phyloP scores from a whole-genome alignment of 257 asterid species.

The Plantago elongata region DNA sequence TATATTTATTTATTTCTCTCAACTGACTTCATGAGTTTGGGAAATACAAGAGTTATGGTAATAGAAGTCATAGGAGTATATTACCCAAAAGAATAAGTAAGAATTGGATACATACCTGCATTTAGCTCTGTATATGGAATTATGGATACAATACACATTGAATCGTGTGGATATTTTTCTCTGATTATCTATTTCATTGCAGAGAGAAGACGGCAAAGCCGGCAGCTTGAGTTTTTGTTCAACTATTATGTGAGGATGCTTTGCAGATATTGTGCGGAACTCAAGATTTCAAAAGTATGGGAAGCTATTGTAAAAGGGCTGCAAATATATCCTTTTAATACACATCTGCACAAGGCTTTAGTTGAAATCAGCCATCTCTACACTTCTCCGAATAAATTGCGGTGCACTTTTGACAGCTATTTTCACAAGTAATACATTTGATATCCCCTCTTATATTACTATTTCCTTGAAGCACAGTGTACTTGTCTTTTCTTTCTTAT shows the following conservation, averaged over 20 bases:
- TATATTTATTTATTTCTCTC: neutral
- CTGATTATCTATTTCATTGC: constrained; percentile 25
- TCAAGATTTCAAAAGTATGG: constrained; percentile 58
- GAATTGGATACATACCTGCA: neutral
- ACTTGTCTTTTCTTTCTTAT: neutral
- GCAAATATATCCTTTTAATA: constrained; percentile 69
- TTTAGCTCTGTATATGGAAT: no score
- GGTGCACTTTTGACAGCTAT: constrained; percentile 68
- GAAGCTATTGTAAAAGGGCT: constrained; percentile 64
- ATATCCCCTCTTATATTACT: constrained; percentile 4
- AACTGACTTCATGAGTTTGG: neutral
- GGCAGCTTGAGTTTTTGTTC: constrained; percentile 70
- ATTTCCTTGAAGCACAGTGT: neutral
- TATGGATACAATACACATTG: neutral
- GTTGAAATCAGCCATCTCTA: constrained; percentile 63
- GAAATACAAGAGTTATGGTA: neutral
- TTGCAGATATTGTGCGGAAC: constrained; percentile 38
- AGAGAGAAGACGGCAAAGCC: constrained; percentile 77
- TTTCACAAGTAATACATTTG: constrained; percentile 43
- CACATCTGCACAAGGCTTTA: constrained; percentile 49
- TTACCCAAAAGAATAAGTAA: neutral
- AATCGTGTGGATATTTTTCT: neutral
- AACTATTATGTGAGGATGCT: constrained; percentile 67
- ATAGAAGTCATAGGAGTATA: neutral
- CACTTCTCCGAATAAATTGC: constrained; percentile 72